Percentiles rank a stretch among this genome's conserved stretches.
Conservation (phyloP, 108 stramenopile genomes). For the Conticribra guillardii region DNA sequence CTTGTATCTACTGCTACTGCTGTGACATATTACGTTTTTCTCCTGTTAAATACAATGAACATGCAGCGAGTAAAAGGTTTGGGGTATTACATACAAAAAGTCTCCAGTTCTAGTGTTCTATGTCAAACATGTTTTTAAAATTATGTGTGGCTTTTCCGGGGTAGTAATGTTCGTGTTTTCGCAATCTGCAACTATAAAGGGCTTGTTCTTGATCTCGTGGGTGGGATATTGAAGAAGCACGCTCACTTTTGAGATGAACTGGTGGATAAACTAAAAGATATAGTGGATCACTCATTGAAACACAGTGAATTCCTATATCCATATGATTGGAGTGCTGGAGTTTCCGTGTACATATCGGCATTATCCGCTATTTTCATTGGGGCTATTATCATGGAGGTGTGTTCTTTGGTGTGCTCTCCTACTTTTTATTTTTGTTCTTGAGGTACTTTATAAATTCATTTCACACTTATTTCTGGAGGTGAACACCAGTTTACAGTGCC, state of each 20-base stretch:
- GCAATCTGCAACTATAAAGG: conserved; percentile 64
- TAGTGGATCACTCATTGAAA: conserved; percentile 8
- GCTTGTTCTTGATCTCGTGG: conserved; percentile 32
- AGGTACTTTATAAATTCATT: background rate
- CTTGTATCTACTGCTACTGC: too few species aligned
- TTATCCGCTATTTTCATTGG: conserved; percentile 62
- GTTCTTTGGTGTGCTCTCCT: background rate
- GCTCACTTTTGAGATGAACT: conserved; percentile 1
- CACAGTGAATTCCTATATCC: conserved; percentile 47
- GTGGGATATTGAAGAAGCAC: conserved; percentile 10
- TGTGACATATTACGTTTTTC: too few species aligned
- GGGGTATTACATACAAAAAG: too few species aligned
- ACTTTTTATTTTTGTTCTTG: background rate
- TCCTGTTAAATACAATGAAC: too few species aligned
- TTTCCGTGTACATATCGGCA: conserved; percentile 67
- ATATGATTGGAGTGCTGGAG: conserved; percentile 78
- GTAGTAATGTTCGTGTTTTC: too few species aligned
- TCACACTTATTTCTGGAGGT: conserved; percentile 30
- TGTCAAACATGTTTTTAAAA: too few species aligned
- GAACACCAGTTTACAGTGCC: conserved; percentile 66
- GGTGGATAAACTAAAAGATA: conserved; percentile 4
- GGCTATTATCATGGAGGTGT: conserved; percentile 62
- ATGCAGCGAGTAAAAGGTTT: too few species aligned
- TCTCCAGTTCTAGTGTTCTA: too few species aligned
- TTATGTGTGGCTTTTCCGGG: too few species aligned